phyloP scores from a whole-genome alignment of 805 yeast genomes.

The Lipomyces lipofer region DNA sequence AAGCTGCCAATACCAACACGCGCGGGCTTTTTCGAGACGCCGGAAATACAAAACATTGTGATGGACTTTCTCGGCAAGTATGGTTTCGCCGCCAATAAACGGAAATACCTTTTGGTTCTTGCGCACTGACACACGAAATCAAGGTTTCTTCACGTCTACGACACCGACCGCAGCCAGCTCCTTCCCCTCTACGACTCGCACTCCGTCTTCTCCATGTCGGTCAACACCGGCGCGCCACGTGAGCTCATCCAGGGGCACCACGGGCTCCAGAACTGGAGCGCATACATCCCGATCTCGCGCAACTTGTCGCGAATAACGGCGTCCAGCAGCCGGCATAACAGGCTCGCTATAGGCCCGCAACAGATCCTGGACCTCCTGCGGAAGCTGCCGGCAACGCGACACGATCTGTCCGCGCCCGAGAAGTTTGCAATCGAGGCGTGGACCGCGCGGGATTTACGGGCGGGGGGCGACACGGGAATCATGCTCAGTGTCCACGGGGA shows the following conservation, averaged over 20 bases:
- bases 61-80: conserved; percentile 64
- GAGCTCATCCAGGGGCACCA: conserved; percentile 21
- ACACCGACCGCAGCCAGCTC: conserved; percentile 68
- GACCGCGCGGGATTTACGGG: conserved; percentile 46
- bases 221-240: conserved; percentile 70
- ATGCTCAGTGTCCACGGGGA: conserved; percentile 81
- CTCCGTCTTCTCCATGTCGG: conserved; percentile 80
- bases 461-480: conserved; percentile 62
- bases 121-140: background rate
- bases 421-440: conserved; percentile 71
- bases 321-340: conserved; percentile 51
- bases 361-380: conserved; percentile 61
- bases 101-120: background rate
- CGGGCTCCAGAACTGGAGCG: conserved; percentile 35
- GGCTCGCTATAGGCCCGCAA: conserved; percentile 69
- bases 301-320: conserved; percentile 65
- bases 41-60: conserved; percentile 65
- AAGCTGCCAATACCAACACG: conserved; percentile 44
- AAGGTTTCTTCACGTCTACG: conserved; percentile 80
- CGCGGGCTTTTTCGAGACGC: conserved; percentile 79
- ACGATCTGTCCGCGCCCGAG: conserved; percentile 63
- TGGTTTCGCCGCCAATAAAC: no score
- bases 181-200: conserved; percentile 73
- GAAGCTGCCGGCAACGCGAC: conserved; percentile 76
- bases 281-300: conserved; percentile 70